A percentile compares a stretch with the other conserved stretches of the same genome.
Evolutionary conservation across 306 rosid species (phyloP).

Genomic region (Citrullus mucosospermus): DNA sequence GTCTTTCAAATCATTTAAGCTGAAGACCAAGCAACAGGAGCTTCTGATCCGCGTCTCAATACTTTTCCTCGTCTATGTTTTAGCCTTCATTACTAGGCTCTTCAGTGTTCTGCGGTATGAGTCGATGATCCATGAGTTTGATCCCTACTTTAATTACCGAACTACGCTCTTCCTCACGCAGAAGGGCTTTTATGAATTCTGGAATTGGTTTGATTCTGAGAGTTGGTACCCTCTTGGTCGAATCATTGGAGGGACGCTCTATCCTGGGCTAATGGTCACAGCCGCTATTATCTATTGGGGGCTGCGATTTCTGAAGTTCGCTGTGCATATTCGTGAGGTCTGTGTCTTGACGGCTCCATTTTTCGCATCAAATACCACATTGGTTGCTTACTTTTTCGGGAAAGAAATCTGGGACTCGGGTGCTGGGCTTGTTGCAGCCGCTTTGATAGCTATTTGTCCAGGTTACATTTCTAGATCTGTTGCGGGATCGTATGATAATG

Average conservation of each 20-base stretch:
- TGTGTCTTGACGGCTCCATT: constrained; percentile 92
- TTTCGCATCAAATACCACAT: constrained; percentile 82
- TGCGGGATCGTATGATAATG: constrained; percentile 96
- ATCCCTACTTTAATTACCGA: constrained; percentile 95
- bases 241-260: constrained; percentile 88
- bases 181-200: constrained; percentile 84
- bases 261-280: constrained; percentile 95
- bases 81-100: constrained; percentile 90
- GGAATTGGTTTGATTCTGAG: constrained; percentile 99
- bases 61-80: constrained; percentile 53
- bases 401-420: constrained; percentile 95
- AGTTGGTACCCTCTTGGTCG: constrained; percentile 96
- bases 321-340: constrained; percentile 91
- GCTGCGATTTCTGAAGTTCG: constrained; percentile 51
- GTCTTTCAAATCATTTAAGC: constrained; percentile 47
- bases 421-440: constrained; percentile 89
- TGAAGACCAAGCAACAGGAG: constrained; percentile 93
- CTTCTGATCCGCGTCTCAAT: constrained; percentile 74
- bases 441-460: constrained; percentile 87
- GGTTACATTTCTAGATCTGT: constrained; percentile 94
- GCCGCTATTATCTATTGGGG: constrained; percentile 69
- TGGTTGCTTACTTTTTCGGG: constrained; percentile 89
- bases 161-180: constrained; percentile 67
- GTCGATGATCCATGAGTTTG: constrained; percentile 98
- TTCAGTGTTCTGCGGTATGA: constrained; percentile 94